phyloP scores from a whole-genome alignment of 768 basidiomycete species.

The Paxillus rubicundulus region DNA sequence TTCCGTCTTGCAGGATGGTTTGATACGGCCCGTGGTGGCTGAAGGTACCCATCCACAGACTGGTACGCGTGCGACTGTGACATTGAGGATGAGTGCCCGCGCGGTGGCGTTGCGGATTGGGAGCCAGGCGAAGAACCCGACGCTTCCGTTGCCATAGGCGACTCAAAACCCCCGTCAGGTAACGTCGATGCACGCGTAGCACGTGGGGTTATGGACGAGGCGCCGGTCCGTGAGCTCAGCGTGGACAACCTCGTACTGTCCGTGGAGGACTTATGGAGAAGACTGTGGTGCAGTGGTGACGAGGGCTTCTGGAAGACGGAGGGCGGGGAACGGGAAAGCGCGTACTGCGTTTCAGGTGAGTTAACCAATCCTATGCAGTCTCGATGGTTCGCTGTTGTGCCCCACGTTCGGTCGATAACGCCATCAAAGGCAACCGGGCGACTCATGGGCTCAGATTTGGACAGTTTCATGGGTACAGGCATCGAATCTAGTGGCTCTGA shows the following conservation, averaged over 20 bases:
- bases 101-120: slow-evolving; percentile 20
- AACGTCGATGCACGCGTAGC: slow-evolving; percentile 5
- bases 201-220: slow-evolving; percentile 14
- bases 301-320: slow-evolving; percentile 19
- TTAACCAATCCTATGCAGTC: slow-evolving; percentile 31
- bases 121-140: slow-evolving; percentile 18
- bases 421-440: slow-evolving; percentile 36
- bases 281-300: slow-evolving; percentile 19
- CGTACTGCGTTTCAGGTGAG: slow-evolving; percentile 22
- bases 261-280: slow-evolving; percentile 47
- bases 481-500: slow-evolving; percentile 23
- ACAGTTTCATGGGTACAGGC: slow-evolving; percentile 26
- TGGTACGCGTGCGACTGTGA: slow-evolving; percentile 27
- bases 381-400: slow-evolving; percentile 17
- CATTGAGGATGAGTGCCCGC: slow-evolving; percentile 19
- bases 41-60: slow-evolving; percentile 48
- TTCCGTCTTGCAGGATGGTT: slow-evolving; percentile 58
- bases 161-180: slow-evolving; percentile 21
- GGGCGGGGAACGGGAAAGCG: slow-evolving; percentile 17
- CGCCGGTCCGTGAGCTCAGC: slow-evolving; percentile 20
- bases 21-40: slow-evolving; percentile 40
- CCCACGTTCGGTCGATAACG: slow-evolving; percentile 19
- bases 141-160: slow-evolving; percentile 18
- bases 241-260: slow-evolving; percentile 44
- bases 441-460: slow-evolving; percentile 17